phyloP scores from a whole-genome alignment of 2,329 filamentous ascomycete genomes.

The Penicillium glabrum region DNA sequence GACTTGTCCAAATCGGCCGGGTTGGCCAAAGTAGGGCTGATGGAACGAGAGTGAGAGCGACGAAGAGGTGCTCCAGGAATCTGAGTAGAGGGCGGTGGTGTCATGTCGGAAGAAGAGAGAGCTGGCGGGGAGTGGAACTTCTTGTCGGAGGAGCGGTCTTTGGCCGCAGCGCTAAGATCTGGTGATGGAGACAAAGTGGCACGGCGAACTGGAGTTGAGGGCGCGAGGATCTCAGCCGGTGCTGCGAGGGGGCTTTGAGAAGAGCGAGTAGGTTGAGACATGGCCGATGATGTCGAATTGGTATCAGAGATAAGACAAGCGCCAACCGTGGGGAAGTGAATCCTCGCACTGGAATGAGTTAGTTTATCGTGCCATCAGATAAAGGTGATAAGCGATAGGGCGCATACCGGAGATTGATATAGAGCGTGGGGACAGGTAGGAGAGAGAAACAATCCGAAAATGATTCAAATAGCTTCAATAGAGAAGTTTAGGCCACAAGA shows the following conservation, averaged over 20 bases:
- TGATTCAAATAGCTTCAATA: background rate
- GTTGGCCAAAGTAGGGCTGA: constrained; percentile 38
- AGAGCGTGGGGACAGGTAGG: background rate
- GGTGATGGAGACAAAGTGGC: constrained; percentile 38
- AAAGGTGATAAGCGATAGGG: constrained; percentile 7
- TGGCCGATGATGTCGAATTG: constrained; percentile 18
- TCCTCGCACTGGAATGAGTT: constrained; percentile 24
- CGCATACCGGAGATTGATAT: constrained; percentile 28
- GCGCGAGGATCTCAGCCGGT: constrained; percentile 38
- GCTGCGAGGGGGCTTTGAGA: constrained; percentile 39
- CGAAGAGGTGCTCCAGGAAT: constrained; percentile 45
- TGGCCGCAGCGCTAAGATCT: constrained; percentile 31
- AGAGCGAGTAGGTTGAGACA: constrained; percentile 33
- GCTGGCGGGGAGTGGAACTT: constrained; percentile 44
- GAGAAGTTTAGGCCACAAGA: background rate
- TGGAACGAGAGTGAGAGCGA: constrained; percentile 34
- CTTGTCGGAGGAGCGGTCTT: constrained; percentile 34
- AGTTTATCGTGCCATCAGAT: constrained; percentile 15
- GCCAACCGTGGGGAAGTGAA: constrained; percentile 17
- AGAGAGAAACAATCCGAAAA: background rate
- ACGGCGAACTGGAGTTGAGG: constrained; percentile 34
- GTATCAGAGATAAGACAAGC: constrained; percentile 6
- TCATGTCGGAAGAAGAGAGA: constrained; percentile 54
- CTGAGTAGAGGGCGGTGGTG: constrained; percentile 64
- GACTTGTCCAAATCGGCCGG: constrained; percentile 51